phyloP scores from a whole-genome alignment of 2,329 filamentous ascomycete species.

The Hypoxylon sp. region DNA sequence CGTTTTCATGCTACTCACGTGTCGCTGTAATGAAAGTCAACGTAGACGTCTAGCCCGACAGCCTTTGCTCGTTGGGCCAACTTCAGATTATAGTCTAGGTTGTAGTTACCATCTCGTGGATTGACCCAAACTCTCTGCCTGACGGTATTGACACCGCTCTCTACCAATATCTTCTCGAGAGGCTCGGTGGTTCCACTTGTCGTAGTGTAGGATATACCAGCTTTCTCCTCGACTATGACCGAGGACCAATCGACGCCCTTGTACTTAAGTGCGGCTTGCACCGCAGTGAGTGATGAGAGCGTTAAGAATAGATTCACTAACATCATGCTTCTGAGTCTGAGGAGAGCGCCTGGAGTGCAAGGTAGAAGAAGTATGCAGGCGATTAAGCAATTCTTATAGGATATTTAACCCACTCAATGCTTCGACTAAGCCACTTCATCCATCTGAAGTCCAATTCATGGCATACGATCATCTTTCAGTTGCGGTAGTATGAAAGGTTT shows the following conservation, averaged over 20 bases:
- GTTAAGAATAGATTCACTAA: constrained; percentile 41
- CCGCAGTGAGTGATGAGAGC: constrained; percentile 43
- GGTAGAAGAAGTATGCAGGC: not conserved
- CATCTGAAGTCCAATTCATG: not conserved
- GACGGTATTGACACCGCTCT: constrained; percentile 77
- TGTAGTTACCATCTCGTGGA: constrained; percentile 74
- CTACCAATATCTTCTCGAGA: constrained; percentile 74
- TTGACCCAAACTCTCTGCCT: constrained; percentile 82
- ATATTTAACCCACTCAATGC: not conserved
- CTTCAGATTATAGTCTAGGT: constrained; percentile 78
- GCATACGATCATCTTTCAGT: not conserved
- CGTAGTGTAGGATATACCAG: constrained; percentile 74
- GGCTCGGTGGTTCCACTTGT: constrained; percentile 66
- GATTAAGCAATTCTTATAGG: constrained; percentile 1
- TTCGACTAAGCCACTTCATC: not conserved
- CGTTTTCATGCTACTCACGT: constrained; percentile 55
- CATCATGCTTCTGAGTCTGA: constrained; percentile 41
- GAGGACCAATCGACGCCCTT: constrained; percentile 81
- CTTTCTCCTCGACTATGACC: constrained; percentile 72
- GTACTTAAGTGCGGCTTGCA: constrained; percentile 68
- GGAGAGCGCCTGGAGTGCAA: not conserved
- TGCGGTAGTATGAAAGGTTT: constrained; percentile 3
- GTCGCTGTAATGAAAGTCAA: constrained; percentile 78
- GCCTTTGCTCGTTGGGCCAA: constrained; percentile 76
- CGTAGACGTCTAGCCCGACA: constrained; percentile 71